Conservation (phyloP, 2,329 filamentous ascomycete species). For the Lachnellula willkommii region DNA sequence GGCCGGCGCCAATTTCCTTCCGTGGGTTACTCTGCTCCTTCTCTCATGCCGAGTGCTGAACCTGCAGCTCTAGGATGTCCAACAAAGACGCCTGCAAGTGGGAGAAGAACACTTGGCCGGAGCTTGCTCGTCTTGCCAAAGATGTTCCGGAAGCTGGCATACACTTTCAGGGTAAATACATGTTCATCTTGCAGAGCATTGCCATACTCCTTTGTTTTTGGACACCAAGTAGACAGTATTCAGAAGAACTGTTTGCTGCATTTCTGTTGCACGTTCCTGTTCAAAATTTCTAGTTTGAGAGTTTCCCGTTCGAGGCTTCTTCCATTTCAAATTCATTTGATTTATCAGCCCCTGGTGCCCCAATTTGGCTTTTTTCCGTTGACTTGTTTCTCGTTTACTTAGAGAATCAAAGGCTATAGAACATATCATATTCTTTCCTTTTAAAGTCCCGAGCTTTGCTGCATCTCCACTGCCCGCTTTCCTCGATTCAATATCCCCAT, state of each 20-base stretch:
- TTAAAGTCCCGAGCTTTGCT: no score
- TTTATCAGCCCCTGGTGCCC: no score
- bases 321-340: no score
- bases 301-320: no score
- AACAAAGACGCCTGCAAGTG: slow-evolving; percentile 38
- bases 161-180: slow-evolving; percentile 61
- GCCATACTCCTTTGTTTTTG: not conserved
- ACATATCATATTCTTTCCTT: no score
- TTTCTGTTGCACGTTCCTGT: no score
- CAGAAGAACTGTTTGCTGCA: no score
- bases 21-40: slow-evolving; percentile 43
- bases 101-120: slow-evolving; percentile 61
- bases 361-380: not conserved
- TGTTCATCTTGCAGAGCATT: not conserved
- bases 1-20: slow-evolving; percentile 77
- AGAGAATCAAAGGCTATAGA: not conserved
- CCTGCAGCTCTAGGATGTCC: slow-evolving; percentile 13
- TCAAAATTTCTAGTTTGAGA: no score
- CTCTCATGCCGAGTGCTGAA: slow-evolving; percentile 26
- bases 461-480: no score
- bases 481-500: no score
- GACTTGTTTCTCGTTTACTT: not conserved
- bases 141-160: slow-evolving; percentile 72
- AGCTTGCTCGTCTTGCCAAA: slow-evolving; percentile 53
- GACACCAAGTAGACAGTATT: no score